phyloP scores from a whole-genome alignment of 2,329 filamentous ascomycete species.

The Grosmannia huntii region DNA sequence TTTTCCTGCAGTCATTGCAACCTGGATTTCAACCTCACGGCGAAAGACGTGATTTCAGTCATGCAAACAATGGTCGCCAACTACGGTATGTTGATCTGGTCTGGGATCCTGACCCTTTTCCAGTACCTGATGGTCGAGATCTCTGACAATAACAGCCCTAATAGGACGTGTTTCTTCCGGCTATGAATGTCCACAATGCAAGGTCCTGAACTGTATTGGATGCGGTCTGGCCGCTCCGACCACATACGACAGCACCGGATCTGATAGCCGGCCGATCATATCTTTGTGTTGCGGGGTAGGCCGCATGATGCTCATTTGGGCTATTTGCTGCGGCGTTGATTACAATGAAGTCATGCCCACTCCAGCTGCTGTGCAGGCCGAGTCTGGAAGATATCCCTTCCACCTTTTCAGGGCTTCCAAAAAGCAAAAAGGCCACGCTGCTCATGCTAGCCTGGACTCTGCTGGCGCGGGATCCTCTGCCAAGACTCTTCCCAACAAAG shows the following conservation, averaged over 20 bases:
- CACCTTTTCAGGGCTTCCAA: neutral
- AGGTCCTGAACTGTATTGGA: slow-evolving; percentile 8
- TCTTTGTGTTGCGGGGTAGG: slow-evolving; percentile 15
- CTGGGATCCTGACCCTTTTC: neutral
- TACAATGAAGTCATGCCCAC: neutral
- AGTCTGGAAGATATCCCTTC: neutral
- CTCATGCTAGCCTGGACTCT: neutral
- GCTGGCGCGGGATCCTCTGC: neutral
- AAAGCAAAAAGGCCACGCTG: neutral
- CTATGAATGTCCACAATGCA: slow-evolving; percentile 10
- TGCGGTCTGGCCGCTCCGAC: slow-evolving; percentile 1
- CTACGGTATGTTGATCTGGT: neutral
- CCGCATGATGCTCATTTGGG: slow-evolving; percentile 14
- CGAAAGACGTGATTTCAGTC: neutral
- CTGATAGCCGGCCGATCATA: neutral
- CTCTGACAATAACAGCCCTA: neutral
- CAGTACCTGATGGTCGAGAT: too few relatives aligned
- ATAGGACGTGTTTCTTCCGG: neutral
- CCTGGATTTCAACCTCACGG: neutral
- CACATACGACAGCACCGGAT: neutral
- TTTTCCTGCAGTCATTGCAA: neutral
- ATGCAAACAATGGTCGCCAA: neutral
- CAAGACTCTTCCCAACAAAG: neutral
- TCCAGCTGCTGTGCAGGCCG: neutral
- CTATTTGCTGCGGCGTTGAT: slow-evolving; percentile 13